A percentile compares a stretch with the other conserved stretches of the same genome.
These are phyloP conservation scores for Aspergillus sp. DNA, from an alignment of 2,329 filamentous ascomycete species.

Conservation along the genomic window DNA sequence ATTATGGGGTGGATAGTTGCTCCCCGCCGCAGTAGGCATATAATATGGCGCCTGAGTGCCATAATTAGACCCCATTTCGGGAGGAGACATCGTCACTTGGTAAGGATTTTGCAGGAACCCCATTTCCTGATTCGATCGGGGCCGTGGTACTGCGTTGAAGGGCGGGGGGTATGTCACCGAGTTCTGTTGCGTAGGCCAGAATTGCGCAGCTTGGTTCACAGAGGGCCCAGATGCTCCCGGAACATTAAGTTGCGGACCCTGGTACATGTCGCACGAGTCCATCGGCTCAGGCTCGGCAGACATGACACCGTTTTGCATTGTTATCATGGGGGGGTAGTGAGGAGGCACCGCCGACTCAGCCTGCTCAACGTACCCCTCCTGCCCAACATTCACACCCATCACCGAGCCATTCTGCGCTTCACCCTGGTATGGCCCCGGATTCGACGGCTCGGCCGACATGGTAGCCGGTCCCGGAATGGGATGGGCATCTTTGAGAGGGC, in stretches of 20 bases:
- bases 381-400: slow-evolving; percentile 6
- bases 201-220: slow-evolving; percentile 11
- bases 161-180: slow-evolving; percentile 26
- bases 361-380: slow-evolving; percentile 2
- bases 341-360: slow-evolving; percentile 6
- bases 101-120: slow-evolving; percentile 15
- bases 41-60: slow-evolving; percentile 15
- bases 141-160: slow-evolving; percentile 19
- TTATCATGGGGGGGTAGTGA: slow-evolving; percentile 12
- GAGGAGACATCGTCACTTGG: slow-evolving; percentile 15
- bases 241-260: slow-evolving; percentile 1
- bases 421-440: slow-evolving; percentile 6
- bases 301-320: slow-evolving; percentile 16
- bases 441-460: slow-evolving; percentile 3
- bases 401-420: slow-evolving; percentile 4
- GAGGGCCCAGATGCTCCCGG: slow-evolving; percentile 6
- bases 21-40: slow-evolving; percentile 15
- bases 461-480: slow-evolving; percentile 4
- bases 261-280: slow-evolving; percentile 10
- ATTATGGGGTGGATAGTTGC: slow-evolving; percentile 10
- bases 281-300: slow-evolving; percentile 21
- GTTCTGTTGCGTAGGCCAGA: slow-evolving; percentile 19
- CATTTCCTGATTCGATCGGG: slow-evolving; percentile 11
- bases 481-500: slow-evolving; percentile 6
- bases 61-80: slow-evolving; percentile 13